These are phyloP conservation scores for Ligustrum vulgare DNA, from an alignment of 257 asterid species.

Conservation along the genomic window DNA sequence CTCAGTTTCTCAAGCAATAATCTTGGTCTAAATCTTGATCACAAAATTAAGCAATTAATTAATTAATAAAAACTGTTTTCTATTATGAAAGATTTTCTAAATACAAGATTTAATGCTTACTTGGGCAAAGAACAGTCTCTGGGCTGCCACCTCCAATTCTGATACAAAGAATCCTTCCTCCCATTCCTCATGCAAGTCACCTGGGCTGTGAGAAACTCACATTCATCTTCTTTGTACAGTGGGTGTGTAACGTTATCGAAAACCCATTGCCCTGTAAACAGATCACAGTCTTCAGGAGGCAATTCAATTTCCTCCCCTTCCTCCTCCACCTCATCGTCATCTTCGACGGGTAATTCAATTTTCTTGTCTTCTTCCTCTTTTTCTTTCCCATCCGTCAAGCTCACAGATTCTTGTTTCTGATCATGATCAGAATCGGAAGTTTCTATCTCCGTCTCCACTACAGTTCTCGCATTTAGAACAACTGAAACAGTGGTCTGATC, in stretches of 20 bases:
- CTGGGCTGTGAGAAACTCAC: conserved; percentile 76
- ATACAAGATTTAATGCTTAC: conserved; percentile 24
- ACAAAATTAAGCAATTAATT: background rate
- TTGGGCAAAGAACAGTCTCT: conserved; percentile 75
- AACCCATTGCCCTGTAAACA: conserved; percentile 73
- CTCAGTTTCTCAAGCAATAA: conserved; percentile 69
- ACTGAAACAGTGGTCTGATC: conserved; percentile 34
- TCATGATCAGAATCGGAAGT: conserved; percentile 8
- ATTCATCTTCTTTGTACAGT: conserved; percentile 60
- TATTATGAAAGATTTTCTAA: no score
- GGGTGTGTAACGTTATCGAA: conserved; percentile 60
- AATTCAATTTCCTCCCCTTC: conserved; percentile 40
- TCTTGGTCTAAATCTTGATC: conserved; percentile 58
- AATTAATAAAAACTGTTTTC: no score
- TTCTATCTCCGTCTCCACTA: conserved; percentile 48
- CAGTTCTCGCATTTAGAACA: conserved; percentile 52
- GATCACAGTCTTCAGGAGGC: conserved; percentile 67
- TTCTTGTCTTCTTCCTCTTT: conserved; percentile 28
- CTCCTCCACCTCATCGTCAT: conserved; percentile 15
- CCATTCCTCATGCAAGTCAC: conserved; percentile 84
- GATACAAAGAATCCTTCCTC: conserved; percentile 57
- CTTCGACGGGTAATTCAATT: conserved; percentile 37
- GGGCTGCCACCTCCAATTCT: conserved; percentile 95
- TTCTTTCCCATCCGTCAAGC: conserved; percentile 18
- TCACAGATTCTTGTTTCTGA: conserved; percentile 20